phyloP scores from a whole-genome alignment of 1,284 basidiomycete genomes.

The Porogramme epimiltina region DNA sequence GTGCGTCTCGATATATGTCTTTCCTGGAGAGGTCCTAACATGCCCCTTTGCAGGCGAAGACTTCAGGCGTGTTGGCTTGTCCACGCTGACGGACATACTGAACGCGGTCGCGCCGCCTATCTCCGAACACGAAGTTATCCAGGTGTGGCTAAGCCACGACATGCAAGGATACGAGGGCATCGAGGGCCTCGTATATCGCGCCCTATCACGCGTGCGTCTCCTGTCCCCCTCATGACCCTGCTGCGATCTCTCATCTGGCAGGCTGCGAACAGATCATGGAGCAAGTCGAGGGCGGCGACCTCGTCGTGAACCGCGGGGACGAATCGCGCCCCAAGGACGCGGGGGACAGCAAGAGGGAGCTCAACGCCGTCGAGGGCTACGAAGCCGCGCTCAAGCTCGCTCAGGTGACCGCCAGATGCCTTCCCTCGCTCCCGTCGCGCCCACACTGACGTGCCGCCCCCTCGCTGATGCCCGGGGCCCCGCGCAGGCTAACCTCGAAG shows the following conservation, averaged over 20 bases:
- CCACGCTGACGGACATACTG: constrained; percentile 87
- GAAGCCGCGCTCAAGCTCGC: constrained; percentile 82
- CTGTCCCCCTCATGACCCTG: background rate
- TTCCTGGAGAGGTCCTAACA: background rate
- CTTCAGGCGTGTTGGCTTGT: constrained; percentile 83
- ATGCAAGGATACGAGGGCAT: constrained; percentile 97
- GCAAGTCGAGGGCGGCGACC: constrained; percentile 91
- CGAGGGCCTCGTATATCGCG: constrained; percentile 92
- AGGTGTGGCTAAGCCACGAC: constrained; percentile 94
- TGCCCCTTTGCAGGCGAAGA: constrained; percentile 67
- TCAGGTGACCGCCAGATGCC: constrained; percentile 48
- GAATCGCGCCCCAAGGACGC: constrained; percentile 67
- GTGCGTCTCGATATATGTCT: constrained; percentile 48
- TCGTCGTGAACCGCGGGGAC: constrained; percentile 85
- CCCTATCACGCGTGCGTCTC: constrained; percentile 70
- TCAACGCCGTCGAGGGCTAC: constrained; percentile 85
- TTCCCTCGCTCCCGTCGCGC: too few species aligned
- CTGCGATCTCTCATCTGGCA: constrained; percentile 12
- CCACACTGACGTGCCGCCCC: too few species aligned
- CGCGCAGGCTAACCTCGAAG: constrained; percentile 74
- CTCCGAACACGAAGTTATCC: constrained; percentile 95
- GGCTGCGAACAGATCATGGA: constrained; percentile 72
- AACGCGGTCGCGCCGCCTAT: constrained; percentile 98
- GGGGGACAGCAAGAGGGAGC: constrained; percentile 55
- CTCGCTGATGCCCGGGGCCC: background rate